Evolutionary conservation across 2,329 filamentous ascomycete species (phyloP).

Genomic region (Coniochaeta sp.): DNA sequence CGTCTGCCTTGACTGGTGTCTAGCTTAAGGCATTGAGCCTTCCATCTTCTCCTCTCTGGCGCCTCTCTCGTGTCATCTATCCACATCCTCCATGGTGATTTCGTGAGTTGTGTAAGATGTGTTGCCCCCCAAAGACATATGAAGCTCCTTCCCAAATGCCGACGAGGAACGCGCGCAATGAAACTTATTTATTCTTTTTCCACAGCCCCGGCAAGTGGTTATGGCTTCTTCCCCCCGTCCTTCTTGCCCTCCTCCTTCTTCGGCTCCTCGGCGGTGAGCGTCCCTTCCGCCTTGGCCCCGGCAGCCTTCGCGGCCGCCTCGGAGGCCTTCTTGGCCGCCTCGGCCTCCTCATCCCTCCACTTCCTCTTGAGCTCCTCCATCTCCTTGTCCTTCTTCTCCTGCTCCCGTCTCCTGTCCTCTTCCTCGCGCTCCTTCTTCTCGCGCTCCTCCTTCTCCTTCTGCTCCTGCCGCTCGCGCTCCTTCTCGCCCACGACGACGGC

Average conservation of each 20-base stretch:
- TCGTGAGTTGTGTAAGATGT: too few relatives aligned
- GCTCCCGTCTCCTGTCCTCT: constrained; percentile 20
- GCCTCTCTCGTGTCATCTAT: background rate
- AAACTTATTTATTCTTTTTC: too few relatives aligned
- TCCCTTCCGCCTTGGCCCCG: too few relatives aligned
- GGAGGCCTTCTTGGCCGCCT: background rate
- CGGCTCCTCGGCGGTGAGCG: background rate
- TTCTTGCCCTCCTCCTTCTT: constrained; percentile 1
- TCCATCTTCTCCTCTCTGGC: too few relatives aligned
- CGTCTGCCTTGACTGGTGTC: background rate
- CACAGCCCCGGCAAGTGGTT: too few relatives aligned
- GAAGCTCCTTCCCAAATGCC: background rate
- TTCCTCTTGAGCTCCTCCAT: constrained; percentile 1
- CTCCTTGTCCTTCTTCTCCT: constrained; percentile 23
- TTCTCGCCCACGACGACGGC: constrained; percentile 36
- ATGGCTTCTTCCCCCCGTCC: too few relatives aligned
- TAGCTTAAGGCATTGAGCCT: too few relatives aligned
- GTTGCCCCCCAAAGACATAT: background rate
- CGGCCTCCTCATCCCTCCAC: constrained; percentile 3
- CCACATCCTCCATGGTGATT: background rate
- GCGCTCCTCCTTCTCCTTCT: constrained; percentile 15
- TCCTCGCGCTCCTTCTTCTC: constrained; percentile 17
- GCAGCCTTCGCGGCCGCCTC: too few relatives aligned
- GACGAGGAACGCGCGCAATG: background rate
- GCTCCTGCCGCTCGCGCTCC: constrained; percentile 20